Conservation (phyloP, 306 rosid genomes). For the Casuarina glauca region DNA sequence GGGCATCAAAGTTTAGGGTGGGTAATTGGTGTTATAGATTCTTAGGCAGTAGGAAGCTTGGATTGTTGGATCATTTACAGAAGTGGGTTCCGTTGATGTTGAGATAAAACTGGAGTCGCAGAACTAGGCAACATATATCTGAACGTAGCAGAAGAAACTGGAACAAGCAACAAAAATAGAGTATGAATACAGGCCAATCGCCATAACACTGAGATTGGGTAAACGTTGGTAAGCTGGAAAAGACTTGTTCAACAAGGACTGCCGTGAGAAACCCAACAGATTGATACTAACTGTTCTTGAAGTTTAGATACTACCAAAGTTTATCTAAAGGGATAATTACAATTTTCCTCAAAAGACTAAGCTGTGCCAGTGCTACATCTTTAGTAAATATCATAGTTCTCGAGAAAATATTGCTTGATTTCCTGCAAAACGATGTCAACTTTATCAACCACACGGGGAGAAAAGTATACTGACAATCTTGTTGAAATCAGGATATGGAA, state of each 20-base stretch:
- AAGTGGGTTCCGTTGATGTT: too few species aligned
- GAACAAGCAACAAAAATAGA: neutral
- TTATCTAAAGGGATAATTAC: conserved; percentile 28
- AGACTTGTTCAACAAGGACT: conserved; percentile 16
- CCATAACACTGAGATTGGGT: neutral
- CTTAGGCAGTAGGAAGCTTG: too few species aligned
- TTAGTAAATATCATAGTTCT: conserved; percentile 30
- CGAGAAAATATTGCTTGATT: conserved; percentile 32
- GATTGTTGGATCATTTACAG: too few species aligned
- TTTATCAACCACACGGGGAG: neutral
- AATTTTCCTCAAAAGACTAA: conserved; percentile 24
- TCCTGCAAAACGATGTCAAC: conserved; percentile 42
- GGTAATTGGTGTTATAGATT: too few species aligned
- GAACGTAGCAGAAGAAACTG: neutral
- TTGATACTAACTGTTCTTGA: conserved; percentile 26
- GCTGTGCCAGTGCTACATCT: conserved; percentile 16
- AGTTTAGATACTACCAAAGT: conserved; percentile 31
- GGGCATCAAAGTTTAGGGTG: too few species aligned
- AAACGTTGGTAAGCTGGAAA: conserved; percentile 1
- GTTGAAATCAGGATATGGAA: neutral
- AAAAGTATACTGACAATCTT: neutral
- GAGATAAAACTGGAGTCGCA: neutral
- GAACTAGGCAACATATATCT: neutral
- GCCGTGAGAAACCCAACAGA: conserved; percentile 15
- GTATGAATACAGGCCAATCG: neutral